Percentiles rank a stretch among this genome's conserved stretches.
Evolutionary conservation across 768 basidiomycete genomes (phyloP).

Genomic region (Austroboletus eburneus): DNA sequence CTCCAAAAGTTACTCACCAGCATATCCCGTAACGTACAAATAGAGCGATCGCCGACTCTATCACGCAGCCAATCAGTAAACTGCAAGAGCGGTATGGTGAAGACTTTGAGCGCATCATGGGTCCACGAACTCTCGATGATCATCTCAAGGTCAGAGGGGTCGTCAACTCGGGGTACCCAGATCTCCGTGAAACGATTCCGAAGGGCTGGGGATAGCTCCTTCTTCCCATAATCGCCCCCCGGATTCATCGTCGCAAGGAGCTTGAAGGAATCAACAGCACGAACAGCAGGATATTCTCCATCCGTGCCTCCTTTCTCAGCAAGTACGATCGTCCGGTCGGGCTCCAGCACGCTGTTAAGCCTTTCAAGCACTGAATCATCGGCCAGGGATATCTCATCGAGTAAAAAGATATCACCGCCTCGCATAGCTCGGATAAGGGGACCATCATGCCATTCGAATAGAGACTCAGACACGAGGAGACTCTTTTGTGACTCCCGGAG

Average conservation of each 20-base stretch:
- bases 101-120: constrained; percentile 44
- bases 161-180: constrained; percentile 88
- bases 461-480: constrained; percentile 53
- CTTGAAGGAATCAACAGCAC: constrained; percentile 69
- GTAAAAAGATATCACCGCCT: constrained; percentile 75
- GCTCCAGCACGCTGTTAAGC: constrained; percentile 95
- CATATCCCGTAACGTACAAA: constrained; percentile 82
- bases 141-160: constrained; percentile 65
- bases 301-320: constrained; percentile 87
- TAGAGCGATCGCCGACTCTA: constrained; percentile 55
- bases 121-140: constrained; percentile 75
- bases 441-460: constrained; percentile 97
- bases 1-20: constrained; percentile 50
- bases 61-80: constrained; percentile 79
- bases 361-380: constrained; percentile 98
- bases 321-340: constrained; percentile 79
- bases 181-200: constrained; percentile 99
- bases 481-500: constrained; percentile 43
- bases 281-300: constrained; percentile 60
- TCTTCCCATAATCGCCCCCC: constrained; percentile 98
- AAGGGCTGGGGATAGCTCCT: constrained; percentile 93
- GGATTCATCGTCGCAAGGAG: constrained; percentile 99
- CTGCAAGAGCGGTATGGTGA: constrained; percentile 62
- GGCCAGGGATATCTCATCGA: constrained; percentile 96
- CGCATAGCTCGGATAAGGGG: constrained; percentile 94